Conservation (phyloP, 2,329 filamentous ascomycete species). For the Pseudogymnoascus sp. region DNA sequence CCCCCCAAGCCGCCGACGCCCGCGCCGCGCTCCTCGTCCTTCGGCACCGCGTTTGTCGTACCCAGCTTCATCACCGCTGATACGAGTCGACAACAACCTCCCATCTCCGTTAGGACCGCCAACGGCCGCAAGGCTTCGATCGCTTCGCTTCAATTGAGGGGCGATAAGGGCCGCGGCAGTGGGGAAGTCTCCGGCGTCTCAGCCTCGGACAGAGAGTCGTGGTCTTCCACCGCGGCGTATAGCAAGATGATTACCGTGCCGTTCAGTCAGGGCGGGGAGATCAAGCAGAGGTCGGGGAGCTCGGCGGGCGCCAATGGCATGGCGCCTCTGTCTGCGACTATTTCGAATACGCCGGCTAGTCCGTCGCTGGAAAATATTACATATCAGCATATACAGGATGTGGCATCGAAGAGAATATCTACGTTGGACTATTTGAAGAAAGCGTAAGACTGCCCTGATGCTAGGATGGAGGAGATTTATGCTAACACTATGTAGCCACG, state of each 20-base stretch:
- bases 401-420: constrained; percentile 84
- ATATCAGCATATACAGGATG: constrained; percentile 65
- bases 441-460: constrained; percentile 52
- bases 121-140: constrained; percentile 7
- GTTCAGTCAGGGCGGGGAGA: neutral
- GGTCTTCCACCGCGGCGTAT: constrained; percentile 3
- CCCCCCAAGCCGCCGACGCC: constrained; percentile 25
- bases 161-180: constrained; percentile 2
- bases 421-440: constrained; percentile 89
- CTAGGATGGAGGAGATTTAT: neutral
- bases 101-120: neutral
- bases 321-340: neutral
- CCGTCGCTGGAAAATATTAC: constrained; percentile 29
- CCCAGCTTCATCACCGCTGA: neutral
- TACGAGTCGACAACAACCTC: neutral
- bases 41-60: neutral
- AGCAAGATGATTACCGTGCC: constrained; percentile 7
- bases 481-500: constrained; percentile 53
- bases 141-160: constrained; percentile 2
- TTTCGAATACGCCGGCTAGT: constrained; percentile 19
- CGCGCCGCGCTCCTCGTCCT: neutral
- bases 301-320: neutral
- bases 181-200: neutral
- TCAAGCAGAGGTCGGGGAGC: constrained; percentile 17
- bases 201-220: neutral